Conservation (phyloP, 179 eudicot species). For the Spergularia azorica region DNA sequence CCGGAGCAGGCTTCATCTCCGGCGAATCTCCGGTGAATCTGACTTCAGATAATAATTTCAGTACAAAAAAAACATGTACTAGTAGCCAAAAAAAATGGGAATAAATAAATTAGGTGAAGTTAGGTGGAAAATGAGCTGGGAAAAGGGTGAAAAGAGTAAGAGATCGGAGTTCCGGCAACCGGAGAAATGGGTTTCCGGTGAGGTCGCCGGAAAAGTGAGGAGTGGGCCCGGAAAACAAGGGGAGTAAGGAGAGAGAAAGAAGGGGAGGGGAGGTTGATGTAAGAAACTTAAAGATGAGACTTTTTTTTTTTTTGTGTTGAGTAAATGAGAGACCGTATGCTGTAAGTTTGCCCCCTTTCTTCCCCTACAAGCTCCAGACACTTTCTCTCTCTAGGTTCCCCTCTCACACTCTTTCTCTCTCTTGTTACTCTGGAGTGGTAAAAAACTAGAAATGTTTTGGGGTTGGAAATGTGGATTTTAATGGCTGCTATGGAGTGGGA, state of each 20-base stretch:
- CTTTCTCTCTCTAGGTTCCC: background rate
- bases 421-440: background rate
- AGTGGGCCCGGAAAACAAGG: conserved; percentile 12
- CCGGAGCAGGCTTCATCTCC: conserved; percentile 51
- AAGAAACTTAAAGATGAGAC: conserved; percentile 30
- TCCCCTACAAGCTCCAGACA: conserved; percentile 43
- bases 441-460: too few relatives aligned
- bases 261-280: conserved; percentile 22
- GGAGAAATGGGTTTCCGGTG: conserved; percentile 15
- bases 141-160: background rate
- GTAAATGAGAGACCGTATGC: conserved; percentile 63
- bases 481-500: background rate
- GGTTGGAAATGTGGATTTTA: too few relatives aligned
- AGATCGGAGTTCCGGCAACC: conserved; percentile 23
- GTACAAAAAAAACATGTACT: background rate
- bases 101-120: background rate
- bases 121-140: conserved; percentile 2
- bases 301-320: conserved; percentile 31
- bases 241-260: conserved; percentile 17
- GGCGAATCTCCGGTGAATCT: conserved; percentile 26
- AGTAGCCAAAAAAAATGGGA: background rate
- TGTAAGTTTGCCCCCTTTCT: conserved; percentile 57
- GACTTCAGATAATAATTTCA: background rate
- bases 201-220: conserved; percentile 38
- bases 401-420: background rate